Percentiles rank a stretch among this genome's conserved stretches.
Evolutionary conservation across 495 filamentous ascomycete genomes (phyloP).

Genomic region (Penicillium odoratum): DNA sequence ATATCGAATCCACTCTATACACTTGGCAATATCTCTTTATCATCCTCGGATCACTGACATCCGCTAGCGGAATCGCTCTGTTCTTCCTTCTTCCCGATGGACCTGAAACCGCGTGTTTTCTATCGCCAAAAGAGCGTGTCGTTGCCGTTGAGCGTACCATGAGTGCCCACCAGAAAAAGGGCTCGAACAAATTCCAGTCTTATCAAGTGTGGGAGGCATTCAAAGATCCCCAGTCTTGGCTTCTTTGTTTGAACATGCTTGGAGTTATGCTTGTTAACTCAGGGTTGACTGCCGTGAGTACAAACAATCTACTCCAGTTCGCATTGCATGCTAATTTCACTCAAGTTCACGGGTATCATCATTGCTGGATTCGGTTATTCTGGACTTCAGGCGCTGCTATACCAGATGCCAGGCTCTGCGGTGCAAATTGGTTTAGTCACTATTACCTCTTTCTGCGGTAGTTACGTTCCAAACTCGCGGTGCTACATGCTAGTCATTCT

Average conservation of each 20-base stretch:
- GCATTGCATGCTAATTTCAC: neutral
- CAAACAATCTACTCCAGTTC: neutral
- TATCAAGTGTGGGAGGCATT: neutral
- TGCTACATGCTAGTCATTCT: neutral
- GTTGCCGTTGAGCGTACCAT: neutral
- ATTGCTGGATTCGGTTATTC: neutral
- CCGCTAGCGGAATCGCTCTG: neutral
- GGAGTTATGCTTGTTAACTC: neutral
- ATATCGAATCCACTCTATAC: neutral
- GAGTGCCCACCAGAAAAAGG: neutral
- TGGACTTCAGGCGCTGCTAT: neutral
- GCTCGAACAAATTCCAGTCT: neutral
- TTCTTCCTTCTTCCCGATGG: neutral
- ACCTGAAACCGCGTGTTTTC: neutral
- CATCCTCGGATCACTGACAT: neutral
- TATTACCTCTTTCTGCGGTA: neutral
- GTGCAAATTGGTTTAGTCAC: neutral
- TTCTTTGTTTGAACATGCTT: neutral
- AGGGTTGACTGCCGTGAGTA: neutral
- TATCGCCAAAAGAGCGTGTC: neutral
- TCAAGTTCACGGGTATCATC: neutral
- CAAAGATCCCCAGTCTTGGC: neutral
- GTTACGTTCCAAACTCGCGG: neutral
- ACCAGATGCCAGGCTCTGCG: neutral
- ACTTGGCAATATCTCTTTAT: neutral